A percentile compares a stretch with the other conserved stretches of the same genome.
phyloP scores from a whole-genome alignment of 2,329 filamentous ascomycete genomes.

The Exophiala aquamarina region DNA sequence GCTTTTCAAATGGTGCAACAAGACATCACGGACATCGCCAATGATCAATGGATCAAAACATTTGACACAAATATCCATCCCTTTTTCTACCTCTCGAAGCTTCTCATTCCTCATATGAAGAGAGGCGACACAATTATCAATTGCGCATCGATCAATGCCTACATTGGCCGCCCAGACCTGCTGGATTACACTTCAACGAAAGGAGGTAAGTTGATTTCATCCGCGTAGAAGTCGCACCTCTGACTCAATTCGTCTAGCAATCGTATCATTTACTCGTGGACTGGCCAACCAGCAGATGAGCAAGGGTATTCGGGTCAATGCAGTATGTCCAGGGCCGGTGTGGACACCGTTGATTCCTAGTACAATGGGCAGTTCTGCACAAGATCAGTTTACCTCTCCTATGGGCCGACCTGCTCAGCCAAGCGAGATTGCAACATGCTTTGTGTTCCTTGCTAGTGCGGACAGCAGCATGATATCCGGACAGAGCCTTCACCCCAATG shows the following conservation, averaged over 20 bases:
- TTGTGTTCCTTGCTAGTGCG: conserved; percentile 74
- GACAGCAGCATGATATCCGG: conserved; percentile 75
- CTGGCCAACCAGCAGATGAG: conserved; percentile 72
- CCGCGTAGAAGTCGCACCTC: neutral
- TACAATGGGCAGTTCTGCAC: conserved; percentile 69
- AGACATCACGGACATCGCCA: conserved; percentile 68
- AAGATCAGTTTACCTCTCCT: conserved; percentile 70
- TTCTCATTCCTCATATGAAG: conserved; percentile 72
- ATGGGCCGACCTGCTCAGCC: conserved; percentile 79
- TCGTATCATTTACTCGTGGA: conserved; percentile 75
- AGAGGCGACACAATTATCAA: conserved; percentile 78
- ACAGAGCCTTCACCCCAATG: conserved; percentile 67
- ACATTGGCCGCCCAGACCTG: conserved; percentile 75
- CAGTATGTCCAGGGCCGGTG: conserved; percentile 74
- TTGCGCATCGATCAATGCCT: conserved; percentile 80
- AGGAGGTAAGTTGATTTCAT: conserved; percentile 18
- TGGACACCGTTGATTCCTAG: conserved; percentile 75
- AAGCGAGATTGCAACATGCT: conserved; percentile 76
- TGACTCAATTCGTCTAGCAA: conserved; percentile 50
- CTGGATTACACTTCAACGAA: conserved; percentile 77
- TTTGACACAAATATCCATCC: conserved; percentile 84
- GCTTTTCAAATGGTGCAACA: conserved; percentile 73
- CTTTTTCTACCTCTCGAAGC: conserved; percentile 79
- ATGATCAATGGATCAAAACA: conserved; percentile 77
- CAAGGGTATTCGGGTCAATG: conserved; percentile 74